Conservation (phyloP, 1,284 basidiomycete genomes). For the Ustilago vetiveriae region DNA sequence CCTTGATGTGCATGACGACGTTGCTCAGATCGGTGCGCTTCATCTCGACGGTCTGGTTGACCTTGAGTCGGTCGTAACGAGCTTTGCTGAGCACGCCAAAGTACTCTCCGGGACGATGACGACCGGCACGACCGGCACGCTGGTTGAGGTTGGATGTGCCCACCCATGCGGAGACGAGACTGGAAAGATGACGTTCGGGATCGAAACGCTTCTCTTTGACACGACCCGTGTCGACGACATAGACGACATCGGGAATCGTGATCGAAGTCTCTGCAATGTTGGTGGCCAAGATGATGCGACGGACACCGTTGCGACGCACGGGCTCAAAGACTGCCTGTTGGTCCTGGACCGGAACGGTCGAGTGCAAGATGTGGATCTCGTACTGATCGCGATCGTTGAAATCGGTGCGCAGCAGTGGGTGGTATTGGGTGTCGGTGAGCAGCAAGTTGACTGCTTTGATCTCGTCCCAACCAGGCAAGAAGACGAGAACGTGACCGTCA, state of each 20-base stretch:
- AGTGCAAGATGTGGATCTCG: conserved; percentile 88
- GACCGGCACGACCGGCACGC: conserved; percentile 90
- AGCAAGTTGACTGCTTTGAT: conserved; percentile 81
- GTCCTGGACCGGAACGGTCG: conserved; percentile 85
- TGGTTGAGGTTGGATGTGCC: conserved; percentile 93
- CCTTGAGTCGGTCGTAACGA: conserved; percentile 75
- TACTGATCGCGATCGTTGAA: conserved; percentile 70
- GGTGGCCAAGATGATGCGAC: conserved; percentile 84
- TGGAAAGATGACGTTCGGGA: conserved; percentile 85
- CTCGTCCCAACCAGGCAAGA: conserved; percentile 92
- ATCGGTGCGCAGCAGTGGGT: conserved; percentile 69
- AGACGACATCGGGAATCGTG: conserved; percentile 95
- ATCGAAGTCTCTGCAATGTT: conserved; percentile 90
- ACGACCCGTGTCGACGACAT: conserved; percentile 88
- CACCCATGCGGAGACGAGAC: conserved; percentile 88
- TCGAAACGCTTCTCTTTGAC: conserved; percentile 95
- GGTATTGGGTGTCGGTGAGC: conserved; percentile 71
- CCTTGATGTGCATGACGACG: conserved; percentile 84
- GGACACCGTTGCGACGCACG: conserved; percentile 72
- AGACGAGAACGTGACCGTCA: conserved; percentile 90
- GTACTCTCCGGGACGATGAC: conserved; percentile 90
- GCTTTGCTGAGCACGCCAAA: conserved; percentile 81
- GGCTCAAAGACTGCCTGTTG: conserved; percentile 85
- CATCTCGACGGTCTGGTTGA: conserved; percentile 95
- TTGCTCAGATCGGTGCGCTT: conserved; percentile 73